A percentile compares a stretch with the other conserved stretches of the same genome.
Conservation (phyloP, 2,329 filamentous ascomycete species). For the Penicillium sp. region DNA sequence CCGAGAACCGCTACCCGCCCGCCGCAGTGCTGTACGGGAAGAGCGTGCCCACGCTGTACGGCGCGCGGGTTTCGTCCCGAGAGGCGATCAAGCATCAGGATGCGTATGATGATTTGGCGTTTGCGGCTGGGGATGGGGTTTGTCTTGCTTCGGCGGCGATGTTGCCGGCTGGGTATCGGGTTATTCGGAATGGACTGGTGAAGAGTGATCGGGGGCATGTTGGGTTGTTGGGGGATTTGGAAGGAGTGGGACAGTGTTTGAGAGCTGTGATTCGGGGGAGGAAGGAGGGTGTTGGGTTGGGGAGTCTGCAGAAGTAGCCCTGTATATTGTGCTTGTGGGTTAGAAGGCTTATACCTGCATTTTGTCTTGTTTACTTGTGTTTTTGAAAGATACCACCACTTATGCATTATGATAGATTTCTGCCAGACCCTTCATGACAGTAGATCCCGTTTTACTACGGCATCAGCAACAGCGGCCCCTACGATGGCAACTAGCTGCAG, state of each 20-base stretch:
- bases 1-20: slow-evolving; percentile 76
- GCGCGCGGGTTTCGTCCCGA: slow-evolving; percentile 69
- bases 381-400: slow-evolving; percentile 23
- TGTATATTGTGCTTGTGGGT: neutral
- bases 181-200: slow-evolving; percentile 72
- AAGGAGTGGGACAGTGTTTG: slow-evolving; percentile 75
- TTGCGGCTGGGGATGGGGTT: slow-evolving; percentile 86
- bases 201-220: slow-evolving; percentile 85
- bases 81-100: slow-evolving; percentile 76
- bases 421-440: too few relatives aligned
- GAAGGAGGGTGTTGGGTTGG: slow-evolving; percentile 70
- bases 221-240: slow-evolving; percentile 79
- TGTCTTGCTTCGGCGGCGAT: slow-evolving; percentile 83
- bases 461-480: too few relatives aligned
- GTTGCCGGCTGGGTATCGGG: slow-evolving; percentile 76
- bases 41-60: slow-evolving; percentile 80
- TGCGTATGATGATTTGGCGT: slow-evolving; percentile 82
- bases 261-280: slow-evolving; percentile 68
- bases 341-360: too few relatives aligned
- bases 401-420: neutral
- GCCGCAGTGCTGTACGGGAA: slow-evolving; percentile 84
- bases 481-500: too few relatives aligned
- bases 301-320: slow-evolving; percentile 30
- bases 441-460: too few relatives aligned
- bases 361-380: neutral